phyloP scores from a whole-genome alignment of 1,284 basidiomycete genomes.

The Xerocomus nothofagi region DNA sequence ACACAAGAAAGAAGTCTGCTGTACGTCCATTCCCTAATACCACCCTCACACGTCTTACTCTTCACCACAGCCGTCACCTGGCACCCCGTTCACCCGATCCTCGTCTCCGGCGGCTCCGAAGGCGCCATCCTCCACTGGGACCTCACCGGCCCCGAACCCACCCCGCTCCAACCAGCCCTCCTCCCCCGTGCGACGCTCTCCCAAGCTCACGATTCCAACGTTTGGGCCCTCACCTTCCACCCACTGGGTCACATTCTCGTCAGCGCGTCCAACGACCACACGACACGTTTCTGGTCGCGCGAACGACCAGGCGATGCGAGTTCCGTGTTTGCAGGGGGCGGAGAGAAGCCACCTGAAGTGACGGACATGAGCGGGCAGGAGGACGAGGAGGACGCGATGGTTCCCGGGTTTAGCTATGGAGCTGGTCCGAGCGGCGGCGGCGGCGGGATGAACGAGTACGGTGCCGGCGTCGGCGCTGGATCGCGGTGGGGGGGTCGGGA shows the following conservation, averaged over 20 bases:
- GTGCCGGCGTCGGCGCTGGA: conserved; percentile 6
- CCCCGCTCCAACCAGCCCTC: conserved; percentile 36
- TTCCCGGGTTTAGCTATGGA: conserved; percentile 57
- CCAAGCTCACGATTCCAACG: conserved; percentile 95
- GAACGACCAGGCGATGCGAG: conserved; percentile 76
- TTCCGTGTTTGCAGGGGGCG: conserved; percentile 70
- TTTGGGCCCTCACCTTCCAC: conserved; percentile 95
- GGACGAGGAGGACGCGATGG: conserved; percentile 71
- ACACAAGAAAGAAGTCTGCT: conserved; percentile 97
- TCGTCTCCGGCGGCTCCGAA: conserved; percentile 93
- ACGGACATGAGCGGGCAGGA: conserved; percentile 62
- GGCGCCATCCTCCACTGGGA: conserved; percentile 95
- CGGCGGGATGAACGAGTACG: conserved; percentile 16
- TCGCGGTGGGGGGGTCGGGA: conserved; percentile 43
- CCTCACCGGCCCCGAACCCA: conserved; percentile 56
- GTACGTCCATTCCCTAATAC: conserved; percentile 49
- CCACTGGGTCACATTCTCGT: conserved; percentile 94
- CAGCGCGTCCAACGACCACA: conserved; percentile 94
- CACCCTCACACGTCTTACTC: not conserved
- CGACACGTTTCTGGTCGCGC: conserved; percentile 95
- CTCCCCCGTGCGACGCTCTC: conserved; percentile 80
- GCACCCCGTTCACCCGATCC: conserved; percentile 92
- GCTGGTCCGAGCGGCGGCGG: conserved; percentile 20
- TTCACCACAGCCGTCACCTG: conserved; percentile 75
- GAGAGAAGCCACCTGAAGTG: conserved; percentile 72